phyloP scores from a whole-genome alignment of 2,329 filamentous ascomycete species.

The Fusarium coffeatum region DNA sequence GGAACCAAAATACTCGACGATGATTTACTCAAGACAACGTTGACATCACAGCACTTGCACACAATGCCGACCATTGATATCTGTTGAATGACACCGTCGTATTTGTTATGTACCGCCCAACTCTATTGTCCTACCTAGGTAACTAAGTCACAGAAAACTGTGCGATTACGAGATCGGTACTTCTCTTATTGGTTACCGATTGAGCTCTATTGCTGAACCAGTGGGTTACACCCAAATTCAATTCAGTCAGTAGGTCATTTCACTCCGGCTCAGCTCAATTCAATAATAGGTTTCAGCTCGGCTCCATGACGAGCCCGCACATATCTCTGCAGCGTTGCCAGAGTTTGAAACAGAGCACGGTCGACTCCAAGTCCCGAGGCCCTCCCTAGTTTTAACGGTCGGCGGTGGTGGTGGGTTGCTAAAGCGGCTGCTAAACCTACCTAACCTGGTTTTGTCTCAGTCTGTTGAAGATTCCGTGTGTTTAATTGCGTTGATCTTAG shows the following conservation, averaged over 20 bases:
- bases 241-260: background rate
- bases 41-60: conserved; percentile 4
- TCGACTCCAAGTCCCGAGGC: conserved; percentile 17
- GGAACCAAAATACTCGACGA: background rate
- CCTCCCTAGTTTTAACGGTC: conserved; percentile 6
- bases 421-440: conserved; percentile 23
- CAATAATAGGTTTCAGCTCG: background rate
- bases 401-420: conserved; percentile 8
- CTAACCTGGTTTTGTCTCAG: conserved; percentile 11
- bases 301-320: background rate
- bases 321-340: conserved; percentile 1
- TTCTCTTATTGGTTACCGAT: conserved; percentile 22
- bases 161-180: conserved; percentile 15
- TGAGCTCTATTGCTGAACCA: conserved; percentile 2
- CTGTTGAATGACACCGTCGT: conserved; percentile 6
- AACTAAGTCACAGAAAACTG: background rate
- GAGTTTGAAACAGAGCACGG: conserved; percentile 32
- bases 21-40: conserved; percentile 19
- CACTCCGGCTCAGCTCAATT: background rate
- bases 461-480: background rate
- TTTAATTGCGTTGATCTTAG: background rate
- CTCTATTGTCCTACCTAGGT: background rate
- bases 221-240: conserved; percentile 13
- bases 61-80: background rate
- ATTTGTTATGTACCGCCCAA: conserved; percentile 5